phyloP scores from a whole-genome alignment of 2,329 filamentous ascomycete genomes.

The Fusarium hostae region DNA sequence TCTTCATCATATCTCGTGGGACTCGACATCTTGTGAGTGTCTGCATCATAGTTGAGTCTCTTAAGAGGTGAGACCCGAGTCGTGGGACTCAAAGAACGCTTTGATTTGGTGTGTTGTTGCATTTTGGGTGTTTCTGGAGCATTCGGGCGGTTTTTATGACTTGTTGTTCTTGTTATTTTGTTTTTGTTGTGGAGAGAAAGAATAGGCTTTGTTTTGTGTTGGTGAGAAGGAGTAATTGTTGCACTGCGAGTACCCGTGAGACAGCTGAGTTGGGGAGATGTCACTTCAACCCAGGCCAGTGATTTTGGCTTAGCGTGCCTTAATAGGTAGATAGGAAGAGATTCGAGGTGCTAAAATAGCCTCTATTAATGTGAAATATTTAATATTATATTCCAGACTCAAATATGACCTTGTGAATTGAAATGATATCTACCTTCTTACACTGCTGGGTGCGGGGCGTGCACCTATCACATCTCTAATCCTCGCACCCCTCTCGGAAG shows the following conservation, averaged over 20 bases:
- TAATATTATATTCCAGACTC: background rate
- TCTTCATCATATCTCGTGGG: slow-evolving; percentile 14
- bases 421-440: slow-evolving; percentile 3
- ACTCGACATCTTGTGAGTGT: slow-evolving; percentile 10
- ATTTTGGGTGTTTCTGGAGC: slow-evolving; percentile 3
- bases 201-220: slow-evolving; percentile 12
- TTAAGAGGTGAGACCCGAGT: slow-evolving; percentile 8
- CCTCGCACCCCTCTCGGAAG: slow-evolving; percentile 39
- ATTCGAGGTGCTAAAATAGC: rapidly evolving
- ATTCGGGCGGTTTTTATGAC: background rate
- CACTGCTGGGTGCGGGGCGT: slow-evolving; percentile 26
- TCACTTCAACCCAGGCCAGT: background rate
- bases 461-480: slow-evolving; percentile 1
- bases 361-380: background rate
- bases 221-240: slow-evolving; percentile 4
- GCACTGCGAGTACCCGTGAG: slow-evolving; percentile 20
- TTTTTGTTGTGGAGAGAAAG: background rate
- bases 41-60: slow-evolving; percentile 3
- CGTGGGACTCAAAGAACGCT: slow-evolving; percentile 12
- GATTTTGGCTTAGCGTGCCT: background rate
- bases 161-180: background rate
- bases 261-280: background rate
- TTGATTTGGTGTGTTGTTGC: slow-evolving; percentile 10
- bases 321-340: background rate
- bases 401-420: background rate